A percentile compares a stretch with the other conserved stretches of the same genome.
These are phyloP conservation scores for Cutaneotrichosporon cavernicola DNA, from an alignment of 1,284 basidiomycete species.

Conservation along the genomic window DNA sequence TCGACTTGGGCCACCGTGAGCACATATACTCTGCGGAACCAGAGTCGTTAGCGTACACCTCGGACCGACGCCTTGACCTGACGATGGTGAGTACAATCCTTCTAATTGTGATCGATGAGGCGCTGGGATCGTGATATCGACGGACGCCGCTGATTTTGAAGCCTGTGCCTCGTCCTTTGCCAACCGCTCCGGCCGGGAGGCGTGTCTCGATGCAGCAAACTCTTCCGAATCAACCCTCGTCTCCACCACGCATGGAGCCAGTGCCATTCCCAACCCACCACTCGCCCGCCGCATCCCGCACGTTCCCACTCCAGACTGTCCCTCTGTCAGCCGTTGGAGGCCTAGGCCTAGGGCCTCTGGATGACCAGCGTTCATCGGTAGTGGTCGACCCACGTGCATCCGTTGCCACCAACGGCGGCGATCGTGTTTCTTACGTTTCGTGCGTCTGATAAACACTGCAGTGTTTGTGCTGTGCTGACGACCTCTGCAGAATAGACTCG, in stretches of 20 bases:
- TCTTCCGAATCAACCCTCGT: background rate
- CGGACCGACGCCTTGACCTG: slow-evolving; percentile 9
- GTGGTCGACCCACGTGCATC: slow-evolving; percentile 22
- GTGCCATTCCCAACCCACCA: slow-evolving; percentile 20
- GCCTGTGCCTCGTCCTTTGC: slow-evolving; percentile 14
- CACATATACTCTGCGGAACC: background rate
- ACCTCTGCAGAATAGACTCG: slow-evolving; percentile 32
- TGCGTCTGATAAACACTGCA: slow-evolving; percentile 20
- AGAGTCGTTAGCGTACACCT: slow-evolving; percentile 1
- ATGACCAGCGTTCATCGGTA: slow-evolving; percentile 9
- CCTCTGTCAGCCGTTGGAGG: slow-evolving; percentile 1
- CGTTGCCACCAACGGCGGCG: slow-evolving; percentile 23
- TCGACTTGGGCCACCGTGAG: slow-evolving; percentile 13
- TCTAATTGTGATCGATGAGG: background rate
- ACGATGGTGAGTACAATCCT: slow-evolving; percentile 15
- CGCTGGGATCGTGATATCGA: background rate
- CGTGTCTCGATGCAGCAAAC: slow-evolving; percentile 4
- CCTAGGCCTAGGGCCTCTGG: background rate
- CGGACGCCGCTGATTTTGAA: slow-evolving; percentile 4
- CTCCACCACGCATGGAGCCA: slow-evolving; percentile 11
- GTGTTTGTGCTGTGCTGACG: slow-evolving; percentile 5
- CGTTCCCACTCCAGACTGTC: slow-evolving; percentile 21
- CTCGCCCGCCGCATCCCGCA: slow-evolving; percentile 3
- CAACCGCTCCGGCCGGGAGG: background rate
- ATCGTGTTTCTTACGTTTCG: slow-evolving; percentile 37